Evolutionary conservation across 2,329 filamentous ascomycete species (phyloP).

Genomic region (Penicillium sp.): DNA sequence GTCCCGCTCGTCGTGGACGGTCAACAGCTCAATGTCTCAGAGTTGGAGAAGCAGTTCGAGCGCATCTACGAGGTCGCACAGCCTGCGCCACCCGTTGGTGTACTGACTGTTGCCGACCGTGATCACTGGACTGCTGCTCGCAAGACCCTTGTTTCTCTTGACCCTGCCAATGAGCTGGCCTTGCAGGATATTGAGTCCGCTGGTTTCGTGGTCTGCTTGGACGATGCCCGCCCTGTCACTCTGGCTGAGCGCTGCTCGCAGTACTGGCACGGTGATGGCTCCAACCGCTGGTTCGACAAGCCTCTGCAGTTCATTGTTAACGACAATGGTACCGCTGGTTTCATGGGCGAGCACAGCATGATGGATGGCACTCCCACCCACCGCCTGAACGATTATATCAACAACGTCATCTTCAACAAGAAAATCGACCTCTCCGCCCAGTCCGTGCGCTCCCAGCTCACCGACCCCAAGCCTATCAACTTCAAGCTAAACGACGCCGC

Average conservation of each 20-base stretch:
- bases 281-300: slow-evolving; percentile 98
- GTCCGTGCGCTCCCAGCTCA: slow-evolving; percentile 73
- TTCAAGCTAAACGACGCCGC: slow-evolving; percentile 77
- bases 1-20: slow-evolving; percentile 77
- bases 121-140: slow-evolving; percentile 89
- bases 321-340: slow-evolving; percentile 95
- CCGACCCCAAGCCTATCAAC: slow-evolving; percentile 72
- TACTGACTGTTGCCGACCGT: slow-evolving; percentile 86
- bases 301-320: slow-evolving; percentile 97
- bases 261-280: slow-evolving; percentile 97
- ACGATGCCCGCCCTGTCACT: slow-evolving; percentile 86
- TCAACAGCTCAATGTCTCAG: slow-evolving; percentile 79
- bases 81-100: slow-evolving; percentile 70
- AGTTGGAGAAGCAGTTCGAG: slow-evolving; percentile 87
- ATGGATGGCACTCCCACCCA: slow-evolving; percentile 99
- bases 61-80: slow-evolving; percentile 77
- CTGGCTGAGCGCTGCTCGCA: slow-evolving; percentile 91
- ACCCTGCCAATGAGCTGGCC: slow-evolving; percentile 72
- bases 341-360: slow-evolving; percentile 99
- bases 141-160: slow-evolving; percentile 70
- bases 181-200: slow-evolving; percentile 82
- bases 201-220: slow-evolving; percentile 88
- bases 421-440: slow-evolving; percentile 86
- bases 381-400: slow-evolving; percentile 90
- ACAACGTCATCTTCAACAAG: slow-evolving; percentile 87